Percentiles rank a stretch among this genome's conserved stretches.
These are phyloP conservation scores for Poronia punctata DNA, from an alignment of 495 filamentous ascomycete species.

Conservation along the genomic window DNA sequence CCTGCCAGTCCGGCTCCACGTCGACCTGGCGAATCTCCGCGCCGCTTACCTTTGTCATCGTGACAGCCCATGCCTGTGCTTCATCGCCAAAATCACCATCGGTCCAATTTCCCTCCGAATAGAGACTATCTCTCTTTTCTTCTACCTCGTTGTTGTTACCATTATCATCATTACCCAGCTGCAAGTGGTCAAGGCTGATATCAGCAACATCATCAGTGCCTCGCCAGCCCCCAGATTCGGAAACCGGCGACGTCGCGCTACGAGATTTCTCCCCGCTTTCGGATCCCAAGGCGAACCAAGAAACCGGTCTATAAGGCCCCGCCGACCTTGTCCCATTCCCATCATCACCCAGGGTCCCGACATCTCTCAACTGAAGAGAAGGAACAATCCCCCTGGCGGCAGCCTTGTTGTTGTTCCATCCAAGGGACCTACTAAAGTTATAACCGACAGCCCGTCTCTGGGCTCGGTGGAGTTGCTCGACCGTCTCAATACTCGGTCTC, in stretches of 20 bases:
- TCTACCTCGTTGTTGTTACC: not conserved
- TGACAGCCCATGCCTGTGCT: constrained; percentile 1
- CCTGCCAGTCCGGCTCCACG: not conserved
- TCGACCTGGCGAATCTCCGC: constrained; percentile 1
- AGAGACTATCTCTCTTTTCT: not conserved
- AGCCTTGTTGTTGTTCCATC: constrained; percentile 14
- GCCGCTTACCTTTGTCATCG: not conserved
- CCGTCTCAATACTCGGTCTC: constrained; percentile 10
- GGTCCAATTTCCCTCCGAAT: too few relatives aligned
- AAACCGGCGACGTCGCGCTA: constrained; percentile 1
- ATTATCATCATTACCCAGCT: not conserved
- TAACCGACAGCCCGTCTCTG: constrained; percentile 7
- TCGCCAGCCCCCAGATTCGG: constrained; percentile 12
- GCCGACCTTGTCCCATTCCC: not conserved
- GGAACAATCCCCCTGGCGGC: constrained; percentile 2
- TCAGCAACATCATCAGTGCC: not conserved
- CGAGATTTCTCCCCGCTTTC: not conserved
- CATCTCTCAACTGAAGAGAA: constrained; percentile 10
- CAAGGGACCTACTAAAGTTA: constrained; percentile 14
- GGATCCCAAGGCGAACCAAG: too few relatives aligned
- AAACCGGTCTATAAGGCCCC: not conserved
- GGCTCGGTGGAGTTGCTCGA: constrained; percentile 10
- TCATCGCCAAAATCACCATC: not conserved
- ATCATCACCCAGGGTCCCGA: not conserved
- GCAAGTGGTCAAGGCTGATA: not conserved